Percentiles rank a stretch among this genome's conserved stretches.
Evolutionary conservation across 371 early-diverging fungal genomes (phyloP).

Genomic region (Mucor racemosus): DNA sequence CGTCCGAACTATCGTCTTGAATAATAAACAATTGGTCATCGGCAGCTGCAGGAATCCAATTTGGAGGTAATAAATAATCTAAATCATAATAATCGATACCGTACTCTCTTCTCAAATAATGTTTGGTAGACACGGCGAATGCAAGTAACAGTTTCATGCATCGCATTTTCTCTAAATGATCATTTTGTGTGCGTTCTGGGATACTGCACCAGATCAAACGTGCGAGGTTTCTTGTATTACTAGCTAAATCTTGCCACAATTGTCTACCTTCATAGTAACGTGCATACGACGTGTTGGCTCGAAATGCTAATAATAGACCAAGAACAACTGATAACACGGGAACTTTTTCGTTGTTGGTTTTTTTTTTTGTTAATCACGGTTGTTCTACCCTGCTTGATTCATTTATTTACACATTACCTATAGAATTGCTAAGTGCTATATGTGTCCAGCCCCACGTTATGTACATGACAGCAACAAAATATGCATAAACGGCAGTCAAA

Average conservation of each 20-base stretch:
- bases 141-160: constrained; percentile 78
- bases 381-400: no score
- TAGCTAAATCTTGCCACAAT: constrained; percentile 64
- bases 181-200: constrained; percentile 51
- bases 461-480: constrained; percentile 35
- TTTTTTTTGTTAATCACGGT: no score
- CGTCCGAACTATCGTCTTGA: constrained; percentile 19
- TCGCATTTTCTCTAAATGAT: constrained; percentile 66
- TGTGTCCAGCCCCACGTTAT: constrained; percentile 32
- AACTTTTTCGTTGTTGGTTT: constrained; percentile 24
- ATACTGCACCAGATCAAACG: constrained; percentile 71
- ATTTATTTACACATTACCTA: constrained; percentile 25
- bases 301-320: constrained; percentile 74
- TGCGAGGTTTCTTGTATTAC: constrained; percentile 63
- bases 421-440: constrained; percentile 43
- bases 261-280: constrained; percentile 79
- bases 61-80: constrained; percentile 56
- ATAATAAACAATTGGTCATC: constrained; percentile 27
- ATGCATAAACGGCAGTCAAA: constrained; percentile 35
- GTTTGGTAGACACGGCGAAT: constrained; percentile 70
- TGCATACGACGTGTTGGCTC: constrained; percentile 82
- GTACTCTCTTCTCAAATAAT: constrained; percentile 72
- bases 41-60: constrained; percentile 52
- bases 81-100: constrained; percentile 64
- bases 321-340: constrained; percentile 68